phyloP scores from a whole-genome alignment of 129 eudicot species.

The Calendula officinalis region DNA sequence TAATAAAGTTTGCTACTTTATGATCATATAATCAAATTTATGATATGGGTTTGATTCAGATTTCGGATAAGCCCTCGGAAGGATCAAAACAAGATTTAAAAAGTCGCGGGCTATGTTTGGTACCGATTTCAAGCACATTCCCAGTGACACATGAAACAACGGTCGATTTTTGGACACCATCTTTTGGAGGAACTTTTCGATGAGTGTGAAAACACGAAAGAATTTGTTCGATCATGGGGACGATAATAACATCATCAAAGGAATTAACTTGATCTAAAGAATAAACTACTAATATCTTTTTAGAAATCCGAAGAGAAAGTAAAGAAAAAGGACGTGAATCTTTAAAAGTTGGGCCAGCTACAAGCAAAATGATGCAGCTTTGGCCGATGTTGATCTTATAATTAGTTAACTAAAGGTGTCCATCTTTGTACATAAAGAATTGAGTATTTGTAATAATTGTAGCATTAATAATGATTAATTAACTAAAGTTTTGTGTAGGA shows the following conservation, averaged over 20 bases:
- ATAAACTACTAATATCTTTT: constrained; percentile 22
- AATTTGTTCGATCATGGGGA: constrained; percentile 35
- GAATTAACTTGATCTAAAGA: constrained; percentile 31
- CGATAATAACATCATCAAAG: constrained; percentile 20
- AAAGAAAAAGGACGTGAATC: constrained; percentile 30
- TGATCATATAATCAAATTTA: not conserved
- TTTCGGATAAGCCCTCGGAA: constrained; percentile 46
- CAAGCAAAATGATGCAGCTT: constrained; percentile 62
- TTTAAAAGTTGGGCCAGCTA: constrained; percentile 52
- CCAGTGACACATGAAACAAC: constrained; percentile 84
- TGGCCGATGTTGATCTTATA: constrained; percentile 30
- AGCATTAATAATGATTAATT: constrained; percentile 40
- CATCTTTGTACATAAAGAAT: constrained; percentile 36
- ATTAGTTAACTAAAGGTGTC: constrained; percentile 31
- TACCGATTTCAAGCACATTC: constrained; percentile 89
- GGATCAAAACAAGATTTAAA: constrained; percentile 65
- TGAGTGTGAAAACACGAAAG: constrained; percentile 33
- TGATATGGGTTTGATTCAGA: constrained; percentile 32
- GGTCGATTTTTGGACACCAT: constrained; percentile 96
- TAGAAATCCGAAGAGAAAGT: constrained; percentile 33
- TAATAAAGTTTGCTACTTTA: not conserved
- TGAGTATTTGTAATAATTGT: constrained; percentile 50
- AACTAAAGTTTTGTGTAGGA: constrained; percentile 41
- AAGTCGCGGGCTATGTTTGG: constrained; percentile 87
- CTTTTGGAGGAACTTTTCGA: constrained; percentile 91